These are phyloP conservation scores for Oldenlandia corymbosa DNA, from an alignment of 257 asterid genomes.

Conservation along the genomic window DNA sequence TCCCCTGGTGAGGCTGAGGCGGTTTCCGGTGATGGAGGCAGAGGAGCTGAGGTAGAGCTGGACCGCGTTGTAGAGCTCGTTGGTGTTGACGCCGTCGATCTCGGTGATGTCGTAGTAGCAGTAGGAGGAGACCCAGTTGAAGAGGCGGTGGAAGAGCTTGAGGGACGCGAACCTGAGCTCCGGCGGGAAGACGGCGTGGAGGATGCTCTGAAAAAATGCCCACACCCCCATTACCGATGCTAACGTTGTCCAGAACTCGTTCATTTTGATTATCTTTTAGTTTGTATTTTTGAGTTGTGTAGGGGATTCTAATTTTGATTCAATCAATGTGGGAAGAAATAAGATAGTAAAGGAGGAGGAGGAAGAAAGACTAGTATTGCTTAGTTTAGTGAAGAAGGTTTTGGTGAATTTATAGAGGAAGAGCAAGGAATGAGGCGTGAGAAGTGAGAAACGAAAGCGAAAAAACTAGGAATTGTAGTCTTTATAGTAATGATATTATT, in stretches of 20 bases:
- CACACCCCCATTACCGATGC: conserved; percentile 49
- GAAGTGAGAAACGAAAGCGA: not conserved
- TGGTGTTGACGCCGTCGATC: conserved; percentile 45
- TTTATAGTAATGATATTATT: no score
- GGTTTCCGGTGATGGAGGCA: conserved; percentile 32
- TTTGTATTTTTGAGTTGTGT: not conserved
- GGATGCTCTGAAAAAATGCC: conserved; percentile 36
- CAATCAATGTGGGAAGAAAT: not conserved
- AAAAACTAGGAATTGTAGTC: no score
- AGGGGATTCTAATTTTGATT: no score
- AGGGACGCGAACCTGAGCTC: conserved; percentile 33
- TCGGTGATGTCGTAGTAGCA: conserved; percentile 47
- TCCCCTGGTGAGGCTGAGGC: conserved; percentile 35
- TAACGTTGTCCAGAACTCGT: conserved; percentile 37
- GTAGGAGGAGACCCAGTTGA: conserved; percentile 32
- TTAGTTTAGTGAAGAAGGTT: not conserved
- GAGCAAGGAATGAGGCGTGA: not conserved
- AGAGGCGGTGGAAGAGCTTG: conserved; percentile 30
- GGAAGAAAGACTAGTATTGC: no score
- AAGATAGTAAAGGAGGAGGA: not conserved
- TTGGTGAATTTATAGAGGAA: conserved; percentile 16
- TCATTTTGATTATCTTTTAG: conserved; percentile 20
- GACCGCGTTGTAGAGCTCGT: conserved; percentile 48
- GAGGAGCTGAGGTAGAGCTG: conserved; percentile 40
- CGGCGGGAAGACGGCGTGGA: conserved; percentile 38